Percentiles rank a stretch among this genome's conserved stretches.
These are phyloP conservation scores for Phyllosticta citriasiana DNA, from an alignment of 2,329 filamentous ascomycete species.

Conservation along the genomic window DNA sequence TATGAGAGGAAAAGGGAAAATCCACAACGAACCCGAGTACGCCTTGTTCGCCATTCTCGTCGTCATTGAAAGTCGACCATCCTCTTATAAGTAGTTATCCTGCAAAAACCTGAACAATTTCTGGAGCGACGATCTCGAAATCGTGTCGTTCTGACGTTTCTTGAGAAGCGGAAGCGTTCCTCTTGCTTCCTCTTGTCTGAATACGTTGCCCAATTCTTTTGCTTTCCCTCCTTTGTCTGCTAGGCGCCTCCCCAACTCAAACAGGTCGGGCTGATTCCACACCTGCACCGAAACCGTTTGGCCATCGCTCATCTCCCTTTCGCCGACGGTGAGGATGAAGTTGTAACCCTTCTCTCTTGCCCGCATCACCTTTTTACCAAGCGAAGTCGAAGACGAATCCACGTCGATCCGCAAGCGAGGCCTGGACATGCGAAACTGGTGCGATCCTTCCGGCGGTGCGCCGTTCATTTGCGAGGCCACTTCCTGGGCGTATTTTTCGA, in stretches of 20 bases:
- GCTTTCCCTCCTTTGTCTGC: background rate
- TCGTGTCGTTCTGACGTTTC: background rate
- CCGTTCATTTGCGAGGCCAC: slow-evolving; percentile 22
- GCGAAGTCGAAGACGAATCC: slow-evolving; percentile 51
- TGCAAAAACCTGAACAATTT: background rate
- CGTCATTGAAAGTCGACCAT: background rate
- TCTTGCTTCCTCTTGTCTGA: background rate
- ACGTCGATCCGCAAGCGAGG: slow-evolving; percentile 53
- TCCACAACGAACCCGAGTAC: background rate
- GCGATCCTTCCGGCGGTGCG: slow-evolving; percentile 20
- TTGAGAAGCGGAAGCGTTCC: background rate
- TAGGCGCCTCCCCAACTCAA: background rate
- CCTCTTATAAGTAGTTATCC: background rate
- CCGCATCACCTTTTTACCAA: slow-evolving; percentile 61
- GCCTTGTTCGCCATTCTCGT: too few relatives aligned
- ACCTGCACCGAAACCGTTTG: background rate
- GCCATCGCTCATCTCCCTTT: slow-evolving; percentile 19
- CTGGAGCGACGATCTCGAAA: background rate
- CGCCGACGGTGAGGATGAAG: slow-evolving; percentile 61
- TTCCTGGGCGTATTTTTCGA: slow-evolving; percentile 40
- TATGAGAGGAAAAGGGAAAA: background rate
- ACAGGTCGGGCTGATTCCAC: slow-evolving; percentile 4
- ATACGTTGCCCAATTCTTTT: background rate
- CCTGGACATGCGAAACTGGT: slow-evolving; percentile 39
- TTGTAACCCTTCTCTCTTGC: slow-evolving; percentile 66